Evolutionary conservation across 2,329 filamentous ascomycete species (phyloP), one percentile per base, ranked within the genome.

Genomic region (Ceratocystis destructans): DNA sequence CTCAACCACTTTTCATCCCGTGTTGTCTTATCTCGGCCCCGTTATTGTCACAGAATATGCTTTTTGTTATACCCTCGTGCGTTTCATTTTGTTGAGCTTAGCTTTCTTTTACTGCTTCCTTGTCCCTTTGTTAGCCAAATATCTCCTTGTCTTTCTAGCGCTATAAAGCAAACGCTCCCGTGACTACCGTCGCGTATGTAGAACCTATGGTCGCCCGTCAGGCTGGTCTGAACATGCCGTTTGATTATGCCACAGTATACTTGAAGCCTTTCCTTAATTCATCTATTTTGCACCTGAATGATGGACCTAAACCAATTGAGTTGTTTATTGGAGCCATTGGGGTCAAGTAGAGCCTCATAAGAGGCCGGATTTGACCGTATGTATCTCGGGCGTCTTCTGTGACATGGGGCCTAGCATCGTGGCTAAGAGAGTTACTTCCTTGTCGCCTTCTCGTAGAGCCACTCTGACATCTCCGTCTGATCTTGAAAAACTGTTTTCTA

Each of bases 41-140:
- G 7, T 33, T 5, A 33, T 6, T 15, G 12, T 25, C 28, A 59
- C 31, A 12, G 31, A 37, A n/a, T 5, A 20, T 59, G 28, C n/a
- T 37, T 59, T 59, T 59, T 33, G 55, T 59, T 59, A 59, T 59
- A 59, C 55, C 55, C 55, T 59, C 5, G 55, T 28, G 55, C 17
- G 55, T 59, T 59, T 59, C 10, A 28, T 20, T 59, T 37, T 17
- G 20, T 20, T 59, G 12, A 28, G 12, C 12, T 41, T 41, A 22
- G 25, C 48, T 12, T 53, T 25, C 48, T 53, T 53, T 8, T n/a
- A 8, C 10, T 10, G 17, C 5, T 20, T 50, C 7, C 3, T 31
- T 15, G 28, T 59, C 53, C 12, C 2, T 59, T 55, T 4, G 3
- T 59, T 17, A 17, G 17, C 10, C 46, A 22, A 20, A 20, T 53